phyloP scores from a whole-genome alignment of 208 protist genomes.

The Trypanosoma brucei region DNA sequence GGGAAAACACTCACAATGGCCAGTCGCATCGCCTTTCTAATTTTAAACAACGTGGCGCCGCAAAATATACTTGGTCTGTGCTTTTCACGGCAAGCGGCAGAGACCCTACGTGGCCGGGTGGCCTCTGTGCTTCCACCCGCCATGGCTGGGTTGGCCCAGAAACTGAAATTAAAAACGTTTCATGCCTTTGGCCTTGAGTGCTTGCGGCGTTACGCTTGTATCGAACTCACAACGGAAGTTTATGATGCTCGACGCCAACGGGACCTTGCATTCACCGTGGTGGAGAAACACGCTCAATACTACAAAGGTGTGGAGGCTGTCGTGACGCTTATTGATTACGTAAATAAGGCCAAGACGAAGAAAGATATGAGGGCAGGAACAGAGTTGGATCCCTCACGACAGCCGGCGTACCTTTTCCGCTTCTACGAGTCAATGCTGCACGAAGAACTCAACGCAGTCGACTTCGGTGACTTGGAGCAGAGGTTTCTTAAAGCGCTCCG shows the following conservation, averaged over 20 bases:
- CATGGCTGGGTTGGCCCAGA: constrained; percentile 6
- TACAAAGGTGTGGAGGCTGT: constrained; percentile 56
- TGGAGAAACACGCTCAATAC: constrained; percentile 44
- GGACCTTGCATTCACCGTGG: constrained; percentile 46
- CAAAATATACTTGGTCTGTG: constrained; percentile 71
- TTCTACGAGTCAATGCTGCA: constrained; percentile 71
- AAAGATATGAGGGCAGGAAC: constrained; percentile 29
- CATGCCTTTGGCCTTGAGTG: constrained; percentile 82
- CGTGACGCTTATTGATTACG: constrained; percentile 51
- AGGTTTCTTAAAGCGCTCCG: constrained; percentile 65
- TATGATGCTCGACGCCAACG: constrained; percentile 56
- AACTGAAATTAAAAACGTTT: constrained; percentile 78
- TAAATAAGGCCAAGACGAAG: constrained; percentile 65
- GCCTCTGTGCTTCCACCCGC: constrained; percentile 27
- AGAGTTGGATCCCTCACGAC: constrained; percentile 46
- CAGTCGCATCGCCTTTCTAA: constrained; percentile 56
- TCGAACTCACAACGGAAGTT: constrained; percentile 44
- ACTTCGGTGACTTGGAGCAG: constrained; percentile 84
- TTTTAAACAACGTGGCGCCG: constrained; percentile 50
- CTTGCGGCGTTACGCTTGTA: constrained; percentile 57
- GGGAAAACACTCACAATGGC: constrained; percentile 89
- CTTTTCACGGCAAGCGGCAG: constrained; percentile 81
- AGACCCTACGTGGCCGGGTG: constrained; percentile 69
- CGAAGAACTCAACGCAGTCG: constrained; percentile 57
- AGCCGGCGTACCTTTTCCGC: constrained; percentile 63